Percentiles rank a stretch among this genome's conserved stretches.
Conservation (phyloP, 2,329 filamentous ascomycete genomes). For the Sclerotiophoma versabilis region DNA sequence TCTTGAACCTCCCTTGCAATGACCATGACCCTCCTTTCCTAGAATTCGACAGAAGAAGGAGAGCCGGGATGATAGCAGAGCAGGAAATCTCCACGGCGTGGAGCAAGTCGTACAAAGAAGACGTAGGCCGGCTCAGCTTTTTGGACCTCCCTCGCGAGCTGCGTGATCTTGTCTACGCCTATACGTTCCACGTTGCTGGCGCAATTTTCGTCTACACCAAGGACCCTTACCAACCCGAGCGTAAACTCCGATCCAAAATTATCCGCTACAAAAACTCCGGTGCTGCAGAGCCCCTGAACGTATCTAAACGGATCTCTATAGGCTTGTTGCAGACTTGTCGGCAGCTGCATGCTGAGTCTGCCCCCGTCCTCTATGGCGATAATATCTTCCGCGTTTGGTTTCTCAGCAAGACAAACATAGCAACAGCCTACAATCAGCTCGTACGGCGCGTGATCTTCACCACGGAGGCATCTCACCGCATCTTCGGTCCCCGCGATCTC, state of each 20-base stretch:
- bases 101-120: slow-evolving; percentile 30
- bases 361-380: slow-evolving; percentile 55
- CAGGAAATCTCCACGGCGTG: slow-evolving; percentile 20
- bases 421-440: slow-evolving; percentile 24
- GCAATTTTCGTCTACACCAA: slow-evolving; percentile 39
- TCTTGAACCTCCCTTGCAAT: background rate
- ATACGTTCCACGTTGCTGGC: slow-evolving; percentile 32
- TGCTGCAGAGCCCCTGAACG: slow-evolving; percentile 29
- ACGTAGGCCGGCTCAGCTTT: slow-evolving; percentile 24
- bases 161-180: slow-evolving; percentile 35
- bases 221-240: slow-evolving; percentile 20
- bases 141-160: slow-evolving; percentile 45
- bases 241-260: slow-evolving; percentile 21
- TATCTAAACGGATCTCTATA: slow-evolving; percentile 27
- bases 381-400: slow-evolving; percentile 54
- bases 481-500: slow-evolving; percentile 29
- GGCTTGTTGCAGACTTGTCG: slow-evolving; percentile 48
- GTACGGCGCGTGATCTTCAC: slow-evolving; percentile 33
- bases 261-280: slow-evolving; percentile 35
- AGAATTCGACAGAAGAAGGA: background rate
- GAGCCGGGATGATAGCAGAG: background rate
- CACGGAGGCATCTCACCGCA: slow-evolving; percentile 29
- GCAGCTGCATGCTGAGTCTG: slow-evolving; percentile 52
- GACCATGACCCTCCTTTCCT: too few relatives aligned
- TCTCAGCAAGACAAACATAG: slow-evolving; percentile 14